These are phyloP conservation scores for Phytophthora uliginosa DNA, from an alignment of 352 stramenopile species.

Conservation along the genomic window DNA sequence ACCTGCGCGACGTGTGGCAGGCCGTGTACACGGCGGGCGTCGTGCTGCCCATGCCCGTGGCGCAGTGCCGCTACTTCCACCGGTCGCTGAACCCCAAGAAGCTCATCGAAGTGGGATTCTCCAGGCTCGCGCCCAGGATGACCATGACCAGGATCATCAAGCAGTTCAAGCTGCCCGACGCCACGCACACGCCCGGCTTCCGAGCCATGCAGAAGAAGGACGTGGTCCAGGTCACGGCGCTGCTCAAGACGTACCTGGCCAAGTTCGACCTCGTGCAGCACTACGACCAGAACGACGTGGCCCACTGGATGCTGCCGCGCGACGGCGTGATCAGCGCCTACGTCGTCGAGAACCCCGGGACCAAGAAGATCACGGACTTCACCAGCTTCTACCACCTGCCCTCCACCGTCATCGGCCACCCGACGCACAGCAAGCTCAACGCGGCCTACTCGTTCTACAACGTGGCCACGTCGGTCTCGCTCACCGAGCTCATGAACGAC, in stretches of 20 bases:
- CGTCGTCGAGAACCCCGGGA: conserved; percentile 83
- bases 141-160: conserved; percentile 97
- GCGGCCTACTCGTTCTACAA: conserved; percentile 99
- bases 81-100: conserved; percentile 99
- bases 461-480: conserved; percentile 66
- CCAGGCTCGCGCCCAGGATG: conserved; percentile 94
- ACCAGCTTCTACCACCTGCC: conserved; percentile 99
- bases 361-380: conserved; percentile 95
- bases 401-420: conserved; percentile 96
- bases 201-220: conserved; percentile 75
- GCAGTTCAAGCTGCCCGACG: conserved; percentile 90
- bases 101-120: conserved; percentile 99
- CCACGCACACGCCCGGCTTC: conserved; percentile 54
- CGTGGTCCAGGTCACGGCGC: conserved; percentile 60
- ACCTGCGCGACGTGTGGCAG: conserved; percentile 95
- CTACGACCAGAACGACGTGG: conserved; percentile 95
- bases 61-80: conserved; percentile 98
- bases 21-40: conserved; percentile 99
- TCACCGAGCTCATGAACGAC: conserved; percentile 63
- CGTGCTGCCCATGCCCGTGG: conserved; percentile 97
- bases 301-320: conserved; percentile 98
- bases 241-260: conserved; percentile 74
- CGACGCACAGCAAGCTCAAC: conserved; percentile 97
- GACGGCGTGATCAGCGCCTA: conserved; percentile 97
- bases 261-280: conserved; percentile 90